A percentile compares a stretch with the other conserved stretches of the same genome.
These are phyloP conservation scores for Suillus discolor DNA, from an alignment of 768 basidiomycete genomes.

Conservation along the genomic window DNA sequence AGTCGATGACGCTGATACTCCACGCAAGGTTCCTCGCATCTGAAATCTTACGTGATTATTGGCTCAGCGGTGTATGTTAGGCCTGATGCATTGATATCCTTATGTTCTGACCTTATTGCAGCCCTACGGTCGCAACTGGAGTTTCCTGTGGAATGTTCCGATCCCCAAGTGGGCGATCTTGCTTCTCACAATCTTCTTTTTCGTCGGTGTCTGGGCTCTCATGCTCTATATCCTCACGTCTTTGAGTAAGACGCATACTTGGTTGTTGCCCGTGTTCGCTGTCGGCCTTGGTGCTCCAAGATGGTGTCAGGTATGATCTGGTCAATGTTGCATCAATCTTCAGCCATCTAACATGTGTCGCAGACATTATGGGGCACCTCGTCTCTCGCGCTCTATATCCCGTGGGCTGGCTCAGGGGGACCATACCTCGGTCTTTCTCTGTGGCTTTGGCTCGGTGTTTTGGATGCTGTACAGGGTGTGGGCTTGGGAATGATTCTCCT, in stretches of 20 bases:
- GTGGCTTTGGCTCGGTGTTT: constrained; percentile 95
- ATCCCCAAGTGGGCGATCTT: constrained; percentile 85
- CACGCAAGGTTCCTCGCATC: constrained; percentile 75
- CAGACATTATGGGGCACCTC: constrained; percentile 96
- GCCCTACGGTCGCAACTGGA: constrained; percentile 95
- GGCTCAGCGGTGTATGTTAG: constrained; percentile 78
- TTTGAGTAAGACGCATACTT: constrained; percentile 93
- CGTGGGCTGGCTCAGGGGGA: constrained; percentile 86
- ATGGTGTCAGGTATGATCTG: constrained; percentile 80
- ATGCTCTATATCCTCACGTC: constrained; percentile 76
- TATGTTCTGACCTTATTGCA: constrained; percentile 31
- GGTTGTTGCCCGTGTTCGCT: constrained; percentile 93
- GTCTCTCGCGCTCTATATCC: constrained; percentile 88
- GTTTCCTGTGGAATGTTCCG: constrained; percentile 85
- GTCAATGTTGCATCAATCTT: neutral
- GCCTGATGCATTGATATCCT: neutral
- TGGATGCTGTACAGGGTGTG: constrained; percentile 93
- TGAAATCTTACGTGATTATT: constrained; percentile 89
- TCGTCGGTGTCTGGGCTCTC: constrained; percentile 82
- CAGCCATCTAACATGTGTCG: constrained; percentile 5
- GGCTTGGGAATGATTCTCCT: constrained; percentile 91
- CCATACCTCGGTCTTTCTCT: constrained; percentile 89
- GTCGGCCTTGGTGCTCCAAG: constrained; percentile 92
- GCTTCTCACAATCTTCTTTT: constrained; percentile 80
- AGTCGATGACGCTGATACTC: neutral